Base-by-base conservation (phyloP, 108 stramenopile species). In the Skeletonema menzelii region DNA sequence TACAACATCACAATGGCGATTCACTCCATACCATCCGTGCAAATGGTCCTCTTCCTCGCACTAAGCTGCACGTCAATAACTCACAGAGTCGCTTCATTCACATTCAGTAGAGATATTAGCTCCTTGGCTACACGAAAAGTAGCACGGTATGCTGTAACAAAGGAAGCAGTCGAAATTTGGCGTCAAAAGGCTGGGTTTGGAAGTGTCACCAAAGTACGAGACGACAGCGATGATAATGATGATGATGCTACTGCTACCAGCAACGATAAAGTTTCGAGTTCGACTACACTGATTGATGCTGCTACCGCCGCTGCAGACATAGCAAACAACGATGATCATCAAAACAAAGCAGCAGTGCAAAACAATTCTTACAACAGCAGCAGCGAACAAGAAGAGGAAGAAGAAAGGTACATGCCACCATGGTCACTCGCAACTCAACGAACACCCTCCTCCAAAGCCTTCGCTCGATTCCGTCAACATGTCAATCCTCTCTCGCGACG, bases 401-500 rank as follows among this genome's bases (percentile, higher is more conserved):
- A 56, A 76, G 57, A 46, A 30, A 56, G 35, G 32, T 73, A 65
- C 73, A 65, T 65, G 27, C 79, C 79, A 20, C 79, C 79, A 27
- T 80, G 79, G 79, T 73, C 72, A 3, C 49, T 70, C 6, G 57
- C 72, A 30, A 40, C 14, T 3, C 61, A 64, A 7, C 49, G 56
- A 8, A 40, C 47, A 37, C 27, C 68, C 37, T 67, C 60, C 58
- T 80, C 79, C 15, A 74, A 69, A 56, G 56, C 72, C 20, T 74
- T 69, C 65, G 63, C 76, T 7, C 84, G 93, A 12, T 88, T 91
- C 55, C 86, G 93, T 47, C 96, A 96, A 69, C 96, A 96, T 61
- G 92, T 93, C 63, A 96, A 96, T 81, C 96, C 96, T 5, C 77
- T 96, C 26, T 69, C 93, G 14, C 65, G 80, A 14, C 67, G 84